Evolutionary conservation across 768 basidiomycete genomes (phyloP).

Genomic region (Tephrocybe sp.): DNA sequence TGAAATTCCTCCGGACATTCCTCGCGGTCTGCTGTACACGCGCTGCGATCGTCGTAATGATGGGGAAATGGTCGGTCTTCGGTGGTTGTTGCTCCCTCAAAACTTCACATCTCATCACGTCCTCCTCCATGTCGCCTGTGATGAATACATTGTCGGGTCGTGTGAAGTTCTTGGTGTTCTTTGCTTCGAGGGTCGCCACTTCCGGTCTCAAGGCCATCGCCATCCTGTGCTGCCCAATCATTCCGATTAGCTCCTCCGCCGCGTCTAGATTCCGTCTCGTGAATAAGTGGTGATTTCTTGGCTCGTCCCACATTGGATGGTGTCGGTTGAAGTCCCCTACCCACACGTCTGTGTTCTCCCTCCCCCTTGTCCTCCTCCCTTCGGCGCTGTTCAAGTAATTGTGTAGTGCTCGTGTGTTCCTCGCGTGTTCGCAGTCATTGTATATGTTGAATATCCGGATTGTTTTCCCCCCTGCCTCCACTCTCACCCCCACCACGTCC

Average conservation of each 20-base stretch:
- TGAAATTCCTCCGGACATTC: not conserved
- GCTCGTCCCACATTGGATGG: too few relatives aligned
- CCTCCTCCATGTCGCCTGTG: not conserved
- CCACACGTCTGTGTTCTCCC: too few relatives aligned
- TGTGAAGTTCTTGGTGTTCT: too few relatives aligned
- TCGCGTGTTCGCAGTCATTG: too few relatives aligned
- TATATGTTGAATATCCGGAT: conserved; percentile 3
- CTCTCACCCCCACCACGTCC: conserved; percentile 1
- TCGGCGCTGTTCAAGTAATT: conserved; percentile 40
- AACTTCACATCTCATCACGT: not conserved
- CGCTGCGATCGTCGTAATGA: not conserved
- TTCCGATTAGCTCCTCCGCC: too few relatives aligned
- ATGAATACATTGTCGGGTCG: conserved; percentile 1
- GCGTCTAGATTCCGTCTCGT: conserved; percentile 6
- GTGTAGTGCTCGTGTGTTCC: conserved; percentile 30
- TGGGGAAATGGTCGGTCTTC: not conserved
- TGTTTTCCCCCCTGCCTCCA: not conserved
- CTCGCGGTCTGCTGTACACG: too few relatives aligned
- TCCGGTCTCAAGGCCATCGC: not conserved
- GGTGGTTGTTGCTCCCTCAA: not conserved
- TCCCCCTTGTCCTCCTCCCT: conserved; percentile 35
- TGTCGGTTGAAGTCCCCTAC: too few relatives aligned
- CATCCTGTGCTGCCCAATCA: not conserved
- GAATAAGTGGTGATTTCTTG: conserved; percentile 25
- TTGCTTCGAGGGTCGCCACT: not conserved